Evolutionary conservation across 176 grass and related monocot species (phyloP), one percentile per base, ranked within the genome.

Genomic region (Bothriochloa decipiens): DNA sequence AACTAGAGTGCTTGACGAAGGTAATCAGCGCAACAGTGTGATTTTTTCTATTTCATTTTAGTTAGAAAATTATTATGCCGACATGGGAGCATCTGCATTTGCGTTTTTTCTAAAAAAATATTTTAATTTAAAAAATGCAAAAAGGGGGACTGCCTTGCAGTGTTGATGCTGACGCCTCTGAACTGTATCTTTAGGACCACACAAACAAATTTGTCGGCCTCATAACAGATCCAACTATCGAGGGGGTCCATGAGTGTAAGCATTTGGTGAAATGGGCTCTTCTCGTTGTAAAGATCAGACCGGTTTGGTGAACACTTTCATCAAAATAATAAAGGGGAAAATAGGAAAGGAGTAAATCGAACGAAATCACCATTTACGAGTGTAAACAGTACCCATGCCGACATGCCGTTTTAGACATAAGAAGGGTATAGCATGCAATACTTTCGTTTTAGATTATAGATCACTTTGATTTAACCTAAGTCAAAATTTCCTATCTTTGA

Each of bases 91-190:
- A 81, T 55, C 47, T 25, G 46, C 7, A 61, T n/a, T 40, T 40
- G 28, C 5, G 29, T 13, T 33, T 55, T 9, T 55, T 18, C n/a
- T 32, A 32, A 32, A 32, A 32, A 32, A 1, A 23, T 11, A 10
- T 15, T 2, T 52, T 12, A 6, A 70, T 8, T 15, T 8, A 73
- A 25, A 73, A 73, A 8, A 23, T 4, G 16, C 3, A 25, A 23
- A 23, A 58, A 15, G n/a, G 11, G 11, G 13, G 13, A 18, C 36
- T 43, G 25, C 14, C 8, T 39, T 11, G 52, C 55, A 42, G 25
- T 42, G 55, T 8, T 62, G 75, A 75, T 39, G 42, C 82, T 83
- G 82, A 75, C 71, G 16, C 41, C 57, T 36, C 40, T 63, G n/a
- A 20, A 16, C 57, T 47, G 18, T 11, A 18, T 64, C 70, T 65